A percentile compares a stretch with the other conserved stretches of the same genome.
These are phyloP conservation scores for Lathyrus oleraceus DNA, from an alignment of 306 rosid genomes.

Conservation along the genomic window DNA sequence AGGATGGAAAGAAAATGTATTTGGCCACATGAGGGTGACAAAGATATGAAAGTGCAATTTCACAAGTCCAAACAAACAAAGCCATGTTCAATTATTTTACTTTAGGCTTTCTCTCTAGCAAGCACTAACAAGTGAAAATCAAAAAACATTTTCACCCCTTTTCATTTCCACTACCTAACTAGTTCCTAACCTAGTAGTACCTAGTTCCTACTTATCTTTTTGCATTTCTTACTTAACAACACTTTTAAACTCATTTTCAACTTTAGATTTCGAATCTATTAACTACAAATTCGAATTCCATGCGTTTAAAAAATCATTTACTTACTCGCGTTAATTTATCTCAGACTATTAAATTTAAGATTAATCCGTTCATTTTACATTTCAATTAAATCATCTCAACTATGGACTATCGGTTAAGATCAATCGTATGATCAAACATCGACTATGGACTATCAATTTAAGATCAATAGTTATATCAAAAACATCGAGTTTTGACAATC, in stretches of 20 bases:
- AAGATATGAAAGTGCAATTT: slow-evolving; percentile 30
- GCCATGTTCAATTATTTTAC: slow-evolving; percentile 28
- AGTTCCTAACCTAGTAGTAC: slow-evolving; percentile 7
- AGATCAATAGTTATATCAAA: neutral
- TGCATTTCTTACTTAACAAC: slow-evolving; percentile 10
- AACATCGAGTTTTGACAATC: too few species aligned
- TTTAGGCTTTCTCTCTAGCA: slow-evolving; percentile 24
- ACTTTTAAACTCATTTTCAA: neutral
- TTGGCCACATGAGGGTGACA: slow-evolving; percentile 2
- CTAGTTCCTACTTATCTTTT: slow-evolving; percentile 1
- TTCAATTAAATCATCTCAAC: too few species aligned
- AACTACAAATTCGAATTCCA: neutral
- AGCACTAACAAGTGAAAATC: slow-evolving; percentile 33
- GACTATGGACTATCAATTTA: neutral
- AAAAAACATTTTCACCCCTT: slow-evolving; percentile 28
- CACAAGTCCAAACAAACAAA: slow-evolving; percentile 34
- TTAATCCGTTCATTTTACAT: neutral
- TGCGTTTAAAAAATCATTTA: neutral
- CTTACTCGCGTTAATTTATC: neutral
- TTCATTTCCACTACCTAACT: slow-evolving; percentile 19
- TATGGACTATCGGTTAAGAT: neutral
- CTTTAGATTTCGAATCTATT: neutral
- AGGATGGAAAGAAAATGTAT: slow-evolving; percentile 31
- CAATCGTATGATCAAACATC: neutral
- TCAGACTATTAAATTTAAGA: neutral